phyloP scores from a whole-genome alignment of 176 grass and related monocot genomes.

The Themeda triandra region DNA sequence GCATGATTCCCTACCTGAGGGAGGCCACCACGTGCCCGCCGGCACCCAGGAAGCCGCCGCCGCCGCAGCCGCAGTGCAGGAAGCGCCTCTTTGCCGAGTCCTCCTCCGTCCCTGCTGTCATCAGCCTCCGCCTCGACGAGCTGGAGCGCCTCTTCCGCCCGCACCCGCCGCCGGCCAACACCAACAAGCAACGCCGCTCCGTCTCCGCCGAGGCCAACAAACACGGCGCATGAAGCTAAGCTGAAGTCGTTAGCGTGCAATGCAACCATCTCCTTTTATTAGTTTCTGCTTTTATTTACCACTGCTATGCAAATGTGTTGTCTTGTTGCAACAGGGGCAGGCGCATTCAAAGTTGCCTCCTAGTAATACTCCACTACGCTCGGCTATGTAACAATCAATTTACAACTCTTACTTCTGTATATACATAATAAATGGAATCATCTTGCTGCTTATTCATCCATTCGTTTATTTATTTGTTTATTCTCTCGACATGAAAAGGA shows the following conservation, averaged over 20 bases:
- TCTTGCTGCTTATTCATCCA: too few relatives aligned
- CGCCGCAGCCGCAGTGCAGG: neutral
- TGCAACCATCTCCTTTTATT: too few relatives aligned
- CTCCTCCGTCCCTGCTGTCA: neutral
- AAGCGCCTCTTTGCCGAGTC: slow-evolving; percentile 10
- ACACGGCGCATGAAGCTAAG: too few relatives aligned
- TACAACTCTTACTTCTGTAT: too few relatives aligned
- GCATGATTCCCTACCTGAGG: slow-evolving; percentile 2
- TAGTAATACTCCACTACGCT: too few relatives aligned
- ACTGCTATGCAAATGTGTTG: too few relatives aligned
- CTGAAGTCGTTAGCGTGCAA: too few relatives aligned
- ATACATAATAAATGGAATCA: too few relatives aligned
- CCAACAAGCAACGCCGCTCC: neutral
- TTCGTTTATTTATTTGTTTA: neutral
- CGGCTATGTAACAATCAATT: too few relatives aligned
- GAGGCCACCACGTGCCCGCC: slow-evolving; percentile 44
- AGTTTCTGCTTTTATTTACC: too few relatives aligned
- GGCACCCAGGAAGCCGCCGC: slow-evolving; percentile 20
- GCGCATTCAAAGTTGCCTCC: too few relatives aligned
- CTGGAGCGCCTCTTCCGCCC: slow-evolving; percentile 29
- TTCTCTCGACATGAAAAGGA: neutral
- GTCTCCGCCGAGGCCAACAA: neutral
- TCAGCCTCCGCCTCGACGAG: slow-evolving; percentile 28
- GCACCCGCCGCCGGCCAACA: neutral
- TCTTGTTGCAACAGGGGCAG: too few relatives aligned